Conservation (phyloP, 208 protist genomes). For the Trypanosoma mega region DNA sequence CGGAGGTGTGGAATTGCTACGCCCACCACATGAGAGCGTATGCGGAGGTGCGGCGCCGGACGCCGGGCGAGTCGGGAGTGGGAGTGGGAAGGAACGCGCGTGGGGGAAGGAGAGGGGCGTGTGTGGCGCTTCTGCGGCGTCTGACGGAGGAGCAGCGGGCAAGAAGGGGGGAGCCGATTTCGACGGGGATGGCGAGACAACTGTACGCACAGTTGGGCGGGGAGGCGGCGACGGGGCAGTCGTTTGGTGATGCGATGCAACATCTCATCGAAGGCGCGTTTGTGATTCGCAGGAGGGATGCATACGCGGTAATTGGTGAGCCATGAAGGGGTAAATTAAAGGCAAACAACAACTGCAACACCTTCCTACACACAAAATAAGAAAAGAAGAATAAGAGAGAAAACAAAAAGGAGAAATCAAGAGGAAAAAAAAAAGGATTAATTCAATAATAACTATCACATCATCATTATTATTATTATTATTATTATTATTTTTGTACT, state of each 20-base stretch:
- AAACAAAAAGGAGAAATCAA: too few species aligned
- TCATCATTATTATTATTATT: too few species aligned
- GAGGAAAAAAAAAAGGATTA: too few species aligned
- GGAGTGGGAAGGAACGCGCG: conserved; percentile 14
- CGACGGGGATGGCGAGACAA: conserved; percentile 16
- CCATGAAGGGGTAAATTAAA: conserved; percentile 6
- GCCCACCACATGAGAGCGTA: conserved; percentile 38
- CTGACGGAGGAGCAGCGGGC: conserved; percentile 30
- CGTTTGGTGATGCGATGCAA: conserved; percentile 43
- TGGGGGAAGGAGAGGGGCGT: conserved; percentile 21
- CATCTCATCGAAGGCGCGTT: conserved; percentile 59
- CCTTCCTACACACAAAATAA: too few species aligned
- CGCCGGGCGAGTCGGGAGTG: not conserved
- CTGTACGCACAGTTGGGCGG: conserved; percentile 52
- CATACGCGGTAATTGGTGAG: conserved; percentile 32
- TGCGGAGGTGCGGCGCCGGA: not conserved
- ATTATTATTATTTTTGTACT: conserved; percentile 4
- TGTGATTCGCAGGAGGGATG: conserved; percentile 57
- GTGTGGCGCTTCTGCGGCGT: conserved; percentile 19
- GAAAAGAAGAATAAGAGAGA: too few species aligned
- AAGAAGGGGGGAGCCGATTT: conserved; percentile 9
- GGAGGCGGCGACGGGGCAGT: conserved; percentile 36
- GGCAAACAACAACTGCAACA: too few species aligned
- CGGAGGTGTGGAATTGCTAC: conserved; percentile 68
- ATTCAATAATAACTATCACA: too few species aligned